These are phyloP conservation scores for Friedmanniomyces simplex DNA, from an alignment of 495 filamentous ascomycete genomes.

Conservation along the genomic window DNA sequence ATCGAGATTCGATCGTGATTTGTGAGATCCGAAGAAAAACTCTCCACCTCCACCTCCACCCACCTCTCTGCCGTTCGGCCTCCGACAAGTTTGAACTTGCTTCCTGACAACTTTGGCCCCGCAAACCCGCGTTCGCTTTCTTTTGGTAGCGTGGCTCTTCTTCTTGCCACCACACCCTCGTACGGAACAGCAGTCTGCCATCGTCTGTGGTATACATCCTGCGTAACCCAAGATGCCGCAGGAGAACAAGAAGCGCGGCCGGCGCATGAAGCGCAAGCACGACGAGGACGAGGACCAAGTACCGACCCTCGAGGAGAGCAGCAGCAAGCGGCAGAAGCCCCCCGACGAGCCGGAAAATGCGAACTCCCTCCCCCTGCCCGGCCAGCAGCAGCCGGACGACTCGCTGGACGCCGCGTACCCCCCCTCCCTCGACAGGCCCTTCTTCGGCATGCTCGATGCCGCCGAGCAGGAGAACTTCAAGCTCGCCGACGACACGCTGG, in stretches of 20 bases:
- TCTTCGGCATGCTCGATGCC: constrained; percentile 82
- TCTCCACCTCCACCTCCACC: not conserved
- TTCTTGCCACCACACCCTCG: not conserved
- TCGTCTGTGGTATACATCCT: too few relatives aligned
- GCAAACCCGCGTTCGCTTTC: constrained; percentile 1
- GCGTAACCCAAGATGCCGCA: constrained; percentile 41
- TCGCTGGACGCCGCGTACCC: constrained; percentile 15
- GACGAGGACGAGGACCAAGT: constrained; percentile 29
- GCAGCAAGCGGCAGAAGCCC: constrained; percentile 25
- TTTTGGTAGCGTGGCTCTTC: too few relatives aligned
- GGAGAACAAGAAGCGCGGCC: constrained; percentile 59
- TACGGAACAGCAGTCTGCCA: too few relatives aligned
- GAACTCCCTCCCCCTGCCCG: not conserved
- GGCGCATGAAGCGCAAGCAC: constrained; percentile 47
- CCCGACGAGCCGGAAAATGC: constrained; percentile 11
- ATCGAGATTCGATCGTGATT: not conserved
- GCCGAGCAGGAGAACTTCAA: constrained; percentile 93
- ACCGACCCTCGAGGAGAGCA: not conserved
- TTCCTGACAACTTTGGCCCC: too few relatives aligned
- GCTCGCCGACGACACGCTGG: constrained; percentile 74
- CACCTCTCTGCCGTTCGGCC: not conserved
- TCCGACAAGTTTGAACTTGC: too few relatives aligned
- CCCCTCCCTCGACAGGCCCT: constrained; percentile 41
- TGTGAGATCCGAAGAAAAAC: not conserved
- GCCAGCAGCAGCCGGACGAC: not conserved